Percentiles rank a stretch among this genome's conserved stretches.
Conservation (phyloP, 2,329 filamentous ascomycete genomes). For the Ophiostoma australiae region DNA sequence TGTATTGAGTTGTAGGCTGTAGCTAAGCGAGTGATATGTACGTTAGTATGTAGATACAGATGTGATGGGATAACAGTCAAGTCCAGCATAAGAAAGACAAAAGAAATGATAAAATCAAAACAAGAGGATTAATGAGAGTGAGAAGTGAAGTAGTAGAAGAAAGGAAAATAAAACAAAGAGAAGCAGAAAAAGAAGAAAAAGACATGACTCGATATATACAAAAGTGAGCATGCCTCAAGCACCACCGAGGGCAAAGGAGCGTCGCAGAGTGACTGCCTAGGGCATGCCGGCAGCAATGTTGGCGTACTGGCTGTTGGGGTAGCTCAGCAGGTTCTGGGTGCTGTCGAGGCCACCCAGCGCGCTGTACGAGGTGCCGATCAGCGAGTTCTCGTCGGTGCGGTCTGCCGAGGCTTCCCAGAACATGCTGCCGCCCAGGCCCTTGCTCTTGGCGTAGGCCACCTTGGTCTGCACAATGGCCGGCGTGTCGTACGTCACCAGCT, state of each 20-base stretch:
- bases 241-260: not conserved
- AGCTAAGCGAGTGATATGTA: slow-evolving; percentile 7
- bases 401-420: slow-evolving; percentile 81
- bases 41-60: not conserved
- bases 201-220: not conserved
- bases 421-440: slow-evolving; percentile 69
- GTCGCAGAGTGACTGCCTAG: not conserved
- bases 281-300: slow-evolving; percentile 44
- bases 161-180: not conserved
- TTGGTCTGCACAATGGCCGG: slow-evolving; percentile 57
- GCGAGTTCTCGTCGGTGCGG: slow-evolving; percentile 51
- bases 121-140: not conserved
- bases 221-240: not conserved
- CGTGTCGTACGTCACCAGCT: slow-evolving; percentile 69
- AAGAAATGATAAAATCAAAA: not conserved
- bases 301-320: slow-evolving; percentile 50
- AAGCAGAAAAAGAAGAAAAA: not conserved
- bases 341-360: slow-evolving; percentile 44
- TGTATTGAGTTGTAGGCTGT: not conserved
- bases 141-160: not conserved
- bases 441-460: slow-evolving; percentile 57
- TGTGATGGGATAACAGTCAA: not conserved
- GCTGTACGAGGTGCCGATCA: slow-evolving; percentile 50
- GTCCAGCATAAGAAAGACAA: not conserved
- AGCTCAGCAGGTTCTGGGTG: slow-evolving; percentile 47